Base-by-base conservation (phyloP, 2,329 filamentous ascomycete species). In the Talaromyces sp. region DNA sequence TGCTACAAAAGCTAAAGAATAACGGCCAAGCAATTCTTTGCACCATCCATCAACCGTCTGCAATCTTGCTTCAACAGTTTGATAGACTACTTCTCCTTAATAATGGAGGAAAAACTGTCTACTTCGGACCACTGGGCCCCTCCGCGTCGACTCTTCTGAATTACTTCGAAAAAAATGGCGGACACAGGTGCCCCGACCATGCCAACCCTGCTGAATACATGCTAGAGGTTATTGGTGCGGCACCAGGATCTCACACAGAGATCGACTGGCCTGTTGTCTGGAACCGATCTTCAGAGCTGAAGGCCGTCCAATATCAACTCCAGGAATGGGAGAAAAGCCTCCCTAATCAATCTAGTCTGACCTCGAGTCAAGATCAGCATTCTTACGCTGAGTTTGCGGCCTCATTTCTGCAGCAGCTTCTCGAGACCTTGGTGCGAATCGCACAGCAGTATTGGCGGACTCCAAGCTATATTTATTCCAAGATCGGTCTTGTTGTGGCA, bases 41-140 rank as follows among this genome's bases (percentile, higher is more conserved):
- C 76, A 96, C 92, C 0, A 96, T 96, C 55, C 92, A 97, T 70
- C 92, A 96, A 70, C 91, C 92, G 9, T 94, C 90, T 4, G 91
- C 91, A 32, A 90, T 94, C 79, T 80, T 96, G 46, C 95, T 96
- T 77, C 89, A 95, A 69, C 86, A 89, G 53, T 96, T 87, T 44
- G 85, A 87, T 57, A 77, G 79, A 0, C 72, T 87, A 0, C 74
- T 87, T 0, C 83, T 88, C 63, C 75, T 88, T 0, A 82, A 82
- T 4, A 79, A 77, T 48, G 85, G 85, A 14, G 86, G 86, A 0
- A 82, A 80, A 63, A 86, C 83, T 0, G 82, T 87, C 0, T 88
- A 88, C 62, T 87, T 88, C 69, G 86, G 85, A 1, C 76, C 86
- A 4, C 82, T 87, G 43, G 86, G 86, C 0, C 56, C 77, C 0